These are phyloP conservation scores for Mortierella antarctica DNA, from an alignment of 192 early-diverging fungal genomes.

Conservation along the genomic window DNA sequence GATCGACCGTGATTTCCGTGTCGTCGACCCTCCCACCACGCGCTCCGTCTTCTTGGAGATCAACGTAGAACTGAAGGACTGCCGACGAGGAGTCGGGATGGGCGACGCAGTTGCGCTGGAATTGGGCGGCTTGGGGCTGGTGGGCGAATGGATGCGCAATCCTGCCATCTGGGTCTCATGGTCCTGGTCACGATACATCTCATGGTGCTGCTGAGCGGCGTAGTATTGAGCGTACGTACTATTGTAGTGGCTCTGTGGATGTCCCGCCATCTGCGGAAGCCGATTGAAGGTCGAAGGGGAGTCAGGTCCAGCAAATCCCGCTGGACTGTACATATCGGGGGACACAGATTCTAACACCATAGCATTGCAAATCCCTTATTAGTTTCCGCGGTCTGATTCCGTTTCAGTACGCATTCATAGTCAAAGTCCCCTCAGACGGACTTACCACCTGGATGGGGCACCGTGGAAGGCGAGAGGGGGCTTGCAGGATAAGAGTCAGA, in stretches of 20 bases:
- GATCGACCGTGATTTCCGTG: conserved; percentile 39
- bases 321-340: conserved; percentile 45
- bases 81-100: conserved; percentile 28
- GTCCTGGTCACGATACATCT: conserved; percentile 36
- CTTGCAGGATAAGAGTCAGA: conserved; percentile 42
- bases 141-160: conserved; percentile 44
- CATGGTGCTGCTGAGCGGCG: conserved; percentile 11
- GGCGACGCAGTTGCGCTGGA: conserved; percentile 13
- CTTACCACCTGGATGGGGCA: conserved; percentile 22
- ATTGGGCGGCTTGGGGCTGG: conserved; percentile 19
- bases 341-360: conserved; percentile 21
- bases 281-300: conserved; percentile 13
- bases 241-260: conserved; percentile 12
- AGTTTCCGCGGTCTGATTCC: conserved; percentile 1
- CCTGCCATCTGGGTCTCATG: conserved; percentile 51
- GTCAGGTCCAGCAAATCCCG: conserved; percentile 33
- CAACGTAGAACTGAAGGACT: conserved; percentile 43
- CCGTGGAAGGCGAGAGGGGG: conserved; percentile 24
- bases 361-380: background rate
- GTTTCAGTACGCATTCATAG: background rate
- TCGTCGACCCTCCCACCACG: conserved; percentile 21
- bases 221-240: conserved; percentile 24
- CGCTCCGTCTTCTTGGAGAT: conserved; percentile 23
- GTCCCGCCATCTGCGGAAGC: conserved; percentile 11
- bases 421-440: background rate